These are phyloP conservation scores for Dipodascus geniculatus DNA, from an alignment of 805 yeast species.

Conservation along the genomic window DNA sequence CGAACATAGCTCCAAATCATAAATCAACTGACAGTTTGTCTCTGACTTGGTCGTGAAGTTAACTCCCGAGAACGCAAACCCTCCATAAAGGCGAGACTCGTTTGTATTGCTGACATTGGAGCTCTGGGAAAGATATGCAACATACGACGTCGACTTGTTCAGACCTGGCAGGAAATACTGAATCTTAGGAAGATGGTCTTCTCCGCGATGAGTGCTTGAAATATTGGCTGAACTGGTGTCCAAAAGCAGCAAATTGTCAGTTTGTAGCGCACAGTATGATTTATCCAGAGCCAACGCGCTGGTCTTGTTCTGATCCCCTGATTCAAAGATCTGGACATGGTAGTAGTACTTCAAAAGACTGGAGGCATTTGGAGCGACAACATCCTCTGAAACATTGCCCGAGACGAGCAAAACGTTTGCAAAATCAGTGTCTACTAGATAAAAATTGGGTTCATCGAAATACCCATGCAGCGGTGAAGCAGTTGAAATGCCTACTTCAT, in stretches of 20 bases:
- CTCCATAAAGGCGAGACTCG: constrained; percentile 33
- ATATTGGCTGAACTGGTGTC: constrained; percentile 21
- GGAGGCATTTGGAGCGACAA: background rate
- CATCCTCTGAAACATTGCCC: constrained; percentile 32
- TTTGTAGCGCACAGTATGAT: constrained; percentile 64
- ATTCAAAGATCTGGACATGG: constrained; percentile 32
- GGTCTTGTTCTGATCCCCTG: constrained; percentile 6
- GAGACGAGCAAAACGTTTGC: constrained; percentile 55
- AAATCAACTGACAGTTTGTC: constrained; percentile 59
- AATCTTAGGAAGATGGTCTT: constrained; percentile 35
- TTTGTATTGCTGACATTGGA: constrained; percentile 16
- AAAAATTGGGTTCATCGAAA: constrained; percentile 14
- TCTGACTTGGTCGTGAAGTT: constrained; percentile 43
- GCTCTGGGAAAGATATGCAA: constrained; percentile 50
- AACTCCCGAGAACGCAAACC: constrained; percentile 47
- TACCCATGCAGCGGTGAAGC: constrained; percentile 7
- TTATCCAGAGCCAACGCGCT: constrained; percentile 25
- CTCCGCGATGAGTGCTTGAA: constrained; percentile 32
- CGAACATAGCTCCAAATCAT: constrained; percentile 62
- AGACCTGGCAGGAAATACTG: constrained; percentile 54
- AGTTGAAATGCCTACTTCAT: constrained; percentile 44
- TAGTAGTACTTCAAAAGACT: constrained; percentile 4
- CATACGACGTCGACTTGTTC: constrained; percentile 47
- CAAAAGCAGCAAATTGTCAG: constrained; percentile 34
- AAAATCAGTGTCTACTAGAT: constrained; percentile 58